These are phyloP conservation scores for Magnusiomyces tetraspermus DNA, from an alignment of 1,139 yeast genomes.

Conservation along the genomic window DNA sequence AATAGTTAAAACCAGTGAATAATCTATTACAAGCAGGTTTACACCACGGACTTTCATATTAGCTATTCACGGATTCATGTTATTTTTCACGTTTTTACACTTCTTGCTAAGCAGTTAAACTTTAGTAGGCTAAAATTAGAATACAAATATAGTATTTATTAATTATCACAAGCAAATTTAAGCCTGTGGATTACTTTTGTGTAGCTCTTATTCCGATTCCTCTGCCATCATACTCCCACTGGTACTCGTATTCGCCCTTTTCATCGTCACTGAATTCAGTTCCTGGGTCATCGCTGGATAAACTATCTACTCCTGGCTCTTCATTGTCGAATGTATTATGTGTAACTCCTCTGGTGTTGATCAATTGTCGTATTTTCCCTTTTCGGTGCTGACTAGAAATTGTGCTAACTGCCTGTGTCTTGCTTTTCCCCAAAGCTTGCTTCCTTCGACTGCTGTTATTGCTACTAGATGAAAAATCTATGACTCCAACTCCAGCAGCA, in stretches of 20 bases:
- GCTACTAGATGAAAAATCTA: background rate
- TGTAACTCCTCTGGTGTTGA: background rate
- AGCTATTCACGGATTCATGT: too few species aligned
- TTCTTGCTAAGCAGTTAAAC: too few species aligned
- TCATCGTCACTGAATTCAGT: background rate
- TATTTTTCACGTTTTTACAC: too few species aligned
- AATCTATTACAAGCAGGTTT: too few species aligned
- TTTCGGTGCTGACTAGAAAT: background rate
- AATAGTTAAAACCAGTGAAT: too few species aligned
- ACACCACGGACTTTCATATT: too few species aligned
- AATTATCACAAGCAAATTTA: background rate
- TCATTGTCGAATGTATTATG: conserved; percentile 2
- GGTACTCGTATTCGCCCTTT: background rate
- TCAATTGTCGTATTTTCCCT: background rate
- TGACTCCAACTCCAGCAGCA: background rate
- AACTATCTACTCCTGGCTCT: conserved; percentile 2
- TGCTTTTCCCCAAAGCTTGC: background rate
- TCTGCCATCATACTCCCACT: conserved; percentile 1
- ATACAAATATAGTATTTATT: too few species aligned
- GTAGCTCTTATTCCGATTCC: conserved; percentile 26
- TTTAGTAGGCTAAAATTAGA: too few species aligned
- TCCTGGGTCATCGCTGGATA: background rate
- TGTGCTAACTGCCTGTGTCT: background rate
- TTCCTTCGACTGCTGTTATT: background rate
- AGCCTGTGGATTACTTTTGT: background rate